These are phyloP conservation scores for Lachnellula arida DNA, from an alignment of 2,329 filamentous ascomycete species.

Conservation along the genomic window DNA sequence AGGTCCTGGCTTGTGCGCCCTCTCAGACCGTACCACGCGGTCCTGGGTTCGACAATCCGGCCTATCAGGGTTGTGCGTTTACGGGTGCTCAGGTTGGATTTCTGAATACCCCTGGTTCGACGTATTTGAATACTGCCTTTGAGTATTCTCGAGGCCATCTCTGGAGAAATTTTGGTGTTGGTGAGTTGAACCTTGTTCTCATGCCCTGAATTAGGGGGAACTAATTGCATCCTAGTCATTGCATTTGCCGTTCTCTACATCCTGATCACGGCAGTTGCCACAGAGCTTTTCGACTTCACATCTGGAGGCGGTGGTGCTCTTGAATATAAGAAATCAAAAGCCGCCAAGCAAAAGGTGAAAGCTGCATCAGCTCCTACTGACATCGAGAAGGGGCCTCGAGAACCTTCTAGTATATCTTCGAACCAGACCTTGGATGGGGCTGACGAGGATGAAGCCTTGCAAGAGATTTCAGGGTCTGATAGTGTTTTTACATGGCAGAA, in stretches of 20 bases:
- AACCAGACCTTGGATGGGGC: conserved; percentile 13
- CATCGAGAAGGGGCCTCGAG: conserved; percentile 44
- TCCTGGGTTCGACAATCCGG: conserved; percentile 45
- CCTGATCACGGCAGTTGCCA: conserved; percentile 62
- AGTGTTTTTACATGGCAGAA: conserved; percentile 68
- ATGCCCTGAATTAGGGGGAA: background rate
- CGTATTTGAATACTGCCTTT: conserved; percentile 52
- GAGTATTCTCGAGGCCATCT: conserved; percentile 53
- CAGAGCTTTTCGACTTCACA: conserved; percentile 63
- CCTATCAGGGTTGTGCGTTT: conserved; percentile 58
- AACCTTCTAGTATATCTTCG: conserved; percentile 31
- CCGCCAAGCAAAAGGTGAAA: conserved; percentile 49
- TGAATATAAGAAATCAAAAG: conserved; percentile 66
- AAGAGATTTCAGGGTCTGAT: conserved; percentile 51
- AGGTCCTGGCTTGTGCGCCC: conserved; percentile 52
- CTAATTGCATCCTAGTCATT: conserved; percentile 44
- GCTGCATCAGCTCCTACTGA: conserved; percentile 43
- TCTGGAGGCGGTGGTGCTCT: conserved; percentile 61
- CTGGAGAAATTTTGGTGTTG: conserved; percentile 62
- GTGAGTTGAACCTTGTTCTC: conserved; percentile 3
- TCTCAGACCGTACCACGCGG: conserved; percentile 56
- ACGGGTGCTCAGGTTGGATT: conserved; percentile 51
- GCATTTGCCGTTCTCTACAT: conserved; percentile 74
- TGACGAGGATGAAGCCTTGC: conserved; percentile 37
- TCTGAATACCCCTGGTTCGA: conserved; percentile 46